These are phyloP conservation scores for Epichloe scottii DNA, from an alignment of 2,329 filamentous ascomycete genomes.

Conservation along the genomic window DNA sequence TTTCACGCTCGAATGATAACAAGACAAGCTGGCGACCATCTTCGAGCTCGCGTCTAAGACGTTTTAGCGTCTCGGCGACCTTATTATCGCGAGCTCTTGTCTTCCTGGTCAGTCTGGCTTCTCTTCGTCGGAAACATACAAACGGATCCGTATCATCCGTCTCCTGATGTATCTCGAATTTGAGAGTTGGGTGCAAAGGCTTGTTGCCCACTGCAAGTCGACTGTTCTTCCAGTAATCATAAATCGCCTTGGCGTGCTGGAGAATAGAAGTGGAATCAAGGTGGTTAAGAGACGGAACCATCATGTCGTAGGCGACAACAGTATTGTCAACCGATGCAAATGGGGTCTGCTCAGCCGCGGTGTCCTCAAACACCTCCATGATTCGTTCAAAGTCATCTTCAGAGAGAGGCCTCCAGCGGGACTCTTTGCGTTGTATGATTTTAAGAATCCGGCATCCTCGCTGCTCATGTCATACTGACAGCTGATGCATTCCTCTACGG, in stretches of 20 bases:
- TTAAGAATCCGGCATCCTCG: constrained; percentile 78
- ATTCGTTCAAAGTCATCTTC: constrained; percentile 90
- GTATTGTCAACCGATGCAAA: constrained; percentile 85
- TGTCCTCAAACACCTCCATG: constrained; percentile 91
- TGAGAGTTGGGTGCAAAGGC: constrained; percentile 64
- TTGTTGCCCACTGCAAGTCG: constrained; percentile 56
- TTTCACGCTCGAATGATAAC: constrained; percentile 67
- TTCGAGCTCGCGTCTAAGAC: constrained; percentile 80
- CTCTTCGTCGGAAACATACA: constrained; percentile 91
- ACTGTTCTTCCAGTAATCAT: constrained; percentile 76
- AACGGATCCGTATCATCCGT: constrained; percentile 95
- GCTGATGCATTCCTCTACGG: constrained; percentile 87
- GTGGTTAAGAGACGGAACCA: constrained; percentile 53
- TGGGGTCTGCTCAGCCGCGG: constrained; percentile 69
- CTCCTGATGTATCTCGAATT: constrained; percentile 89
- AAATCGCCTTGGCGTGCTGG: constrained; percentile 61
- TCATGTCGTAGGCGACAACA: constrained; percentile 63
- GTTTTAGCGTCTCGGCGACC: constrained; percentile 87
- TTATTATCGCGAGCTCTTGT: constrained; percentile 88
- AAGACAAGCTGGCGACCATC: constrained; percentile 71
- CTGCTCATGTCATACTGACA: constrained; percentile 89
- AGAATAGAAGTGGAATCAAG: constrained; percentile 37
- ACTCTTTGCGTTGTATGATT: constrained; percentile 68
- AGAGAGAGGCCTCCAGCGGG: constrained; percentile 52
- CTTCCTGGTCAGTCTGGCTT: constrained; percentile 88